Evolutionary conservation across 495 filamentous ascomycete species (phyloP).

Genomic region (Xylaria telfairii): DNA sequence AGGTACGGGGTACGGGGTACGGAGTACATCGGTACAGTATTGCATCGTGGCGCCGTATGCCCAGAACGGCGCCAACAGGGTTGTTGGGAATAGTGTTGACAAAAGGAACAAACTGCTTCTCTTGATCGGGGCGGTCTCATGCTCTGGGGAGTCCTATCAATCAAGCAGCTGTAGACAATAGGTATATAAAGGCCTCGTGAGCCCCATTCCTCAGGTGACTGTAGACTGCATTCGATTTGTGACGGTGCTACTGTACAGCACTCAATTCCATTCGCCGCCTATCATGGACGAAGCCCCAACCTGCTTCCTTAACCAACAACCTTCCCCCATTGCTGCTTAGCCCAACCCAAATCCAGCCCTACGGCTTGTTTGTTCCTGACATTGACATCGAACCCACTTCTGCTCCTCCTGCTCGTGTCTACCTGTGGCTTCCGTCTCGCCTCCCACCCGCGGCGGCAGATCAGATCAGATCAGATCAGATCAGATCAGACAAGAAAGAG

Average conservation of each 20-base stretch:
- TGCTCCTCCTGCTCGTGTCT: constrained; percentile 24
- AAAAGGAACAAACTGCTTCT: constrained; percentile 17
- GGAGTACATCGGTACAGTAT: no score
- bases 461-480: no score
- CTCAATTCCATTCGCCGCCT: neutral
- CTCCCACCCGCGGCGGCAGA: no score
- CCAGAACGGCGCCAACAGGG: constrained; percentile 22
- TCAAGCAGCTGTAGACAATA: neutral
- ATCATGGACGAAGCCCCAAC: constrained; percentile 18
- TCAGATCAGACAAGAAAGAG: neutral
- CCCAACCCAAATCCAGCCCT: constrained; percentile 19
- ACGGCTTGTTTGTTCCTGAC: constrained; percentile 21
- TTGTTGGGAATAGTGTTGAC: constrained; percentile 17
- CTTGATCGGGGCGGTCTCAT: constrained; percentile 8
- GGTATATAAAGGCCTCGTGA: constrained; percentile 23
- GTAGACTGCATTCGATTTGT: constrained; percentile 5
- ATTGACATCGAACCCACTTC: constrained; percentile 21
- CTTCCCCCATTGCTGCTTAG: constrained; percentile 19
- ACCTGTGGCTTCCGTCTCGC: constrained; percentile 15
- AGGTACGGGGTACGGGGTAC: no score
- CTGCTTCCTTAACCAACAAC: constrained; percentile 1
- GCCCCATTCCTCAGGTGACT: constrained; percentile 7
- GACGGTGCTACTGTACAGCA: neutral
- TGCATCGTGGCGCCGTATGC: constrained; percentile 14
- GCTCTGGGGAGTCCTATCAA: neutral